Evolutionary conservation across 23 red algal genomes (phyloP).

Genomic region (Gracilariopsis chorda): DNA sequence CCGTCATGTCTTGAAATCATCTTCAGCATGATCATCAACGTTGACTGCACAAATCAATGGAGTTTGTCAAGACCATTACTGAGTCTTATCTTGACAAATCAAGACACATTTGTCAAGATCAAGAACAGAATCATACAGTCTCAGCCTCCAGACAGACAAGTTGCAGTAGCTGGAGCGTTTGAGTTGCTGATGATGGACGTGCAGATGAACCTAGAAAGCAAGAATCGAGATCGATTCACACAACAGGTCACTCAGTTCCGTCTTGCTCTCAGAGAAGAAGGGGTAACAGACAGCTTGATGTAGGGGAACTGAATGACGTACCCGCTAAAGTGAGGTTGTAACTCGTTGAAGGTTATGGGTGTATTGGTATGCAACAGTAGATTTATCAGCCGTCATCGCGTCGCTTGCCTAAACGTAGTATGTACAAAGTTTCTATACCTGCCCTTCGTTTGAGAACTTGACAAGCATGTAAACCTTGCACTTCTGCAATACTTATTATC

Average conservation of each 20-base stretch:
- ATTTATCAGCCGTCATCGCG: background rate
- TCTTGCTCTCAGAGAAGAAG: conserved; percentile 46
- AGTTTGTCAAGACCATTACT: conserved; percentile 83
- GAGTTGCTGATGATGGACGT: conserved; percentile 79
- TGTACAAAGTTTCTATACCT: conserved; percentile 73
- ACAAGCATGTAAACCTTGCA: conserved; percentile 35
- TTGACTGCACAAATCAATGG: conserved; percentile 91
- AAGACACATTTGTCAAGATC: conserved; percentile 68
- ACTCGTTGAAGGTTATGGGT: background rate
- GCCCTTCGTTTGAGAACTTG: conserved; percentile 46
- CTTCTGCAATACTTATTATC: conserved; percentile 12
- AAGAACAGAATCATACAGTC: conserved; percentile 58
- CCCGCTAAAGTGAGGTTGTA: background rate
- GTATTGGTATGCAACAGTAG: background rate
- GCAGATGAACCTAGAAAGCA: conserved; percentile 76
- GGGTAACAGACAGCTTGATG: conserved; percentile 45
- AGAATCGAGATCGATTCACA: conserved; percentile 86
- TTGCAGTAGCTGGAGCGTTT: conserved; percentile 64
- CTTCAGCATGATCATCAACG: conserved; percentile 71
- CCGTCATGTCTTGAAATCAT: conserved; percentile 67
- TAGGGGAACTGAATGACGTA: background rate
- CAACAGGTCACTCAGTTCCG: conserved; percentile 78
- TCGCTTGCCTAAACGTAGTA: conserved; percentile 52
- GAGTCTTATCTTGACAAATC: conserved; percentile 83
- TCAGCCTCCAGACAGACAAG: conserved; percentile 50